Base-by-base conservation (phyloP, 495 filamentous ascomycete species). In the Aspergillus ostianus region DNA sequence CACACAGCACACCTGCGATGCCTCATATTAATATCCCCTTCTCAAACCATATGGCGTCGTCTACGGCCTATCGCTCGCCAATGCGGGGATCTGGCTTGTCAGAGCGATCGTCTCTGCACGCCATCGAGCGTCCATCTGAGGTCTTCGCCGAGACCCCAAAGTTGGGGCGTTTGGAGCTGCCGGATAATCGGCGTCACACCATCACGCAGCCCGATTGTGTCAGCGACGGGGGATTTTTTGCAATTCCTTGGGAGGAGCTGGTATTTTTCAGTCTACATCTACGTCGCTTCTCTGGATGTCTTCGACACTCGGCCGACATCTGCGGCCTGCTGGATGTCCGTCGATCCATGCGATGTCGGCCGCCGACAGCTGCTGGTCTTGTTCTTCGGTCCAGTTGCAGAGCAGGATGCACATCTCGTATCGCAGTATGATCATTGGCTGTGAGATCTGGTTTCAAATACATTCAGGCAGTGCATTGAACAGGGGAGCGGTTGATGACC, bases 161-260 rank as follows among this genome's bases (percentile, higher is more conserved):
- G 30, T 55, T 9, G 52, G 32, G 29, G 7, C 32, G 4, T 21
- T 18, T 23, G 21, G 17, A 44, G 13, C 23, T 20, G 21, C 13
- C 26, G 45, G 55, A 21, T 41, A 51, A 48, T 29, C 55, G 47
- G 55, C 27, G 47, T 57, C 46, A 57, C 55, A 57, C 47, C 55
- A 57, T 57, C 26, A 29, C 47, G 47, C 46, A 20, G 30, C 8
- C 30, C 5, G 20, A 57, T 57, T 29, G 47, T 57, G 55, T 57
- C 55, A 57, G 18, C 23, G 29, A 23, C 20, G 18, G 17, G 41
- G 8, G 29, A 32, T 3, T 23, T 10, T 44, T 55, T 18, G 41
- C 54, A 48, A 17, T 30, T 41, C 7, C 47, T 0, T 0, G 7
- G 18, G 27, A 56, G 17, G 45, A n/a, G 10, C 18, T 23, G 9